phyloP scores from a whole-genome alignment of 352 stramenopile genomes.

The Globisporangium nunn region DNA sequence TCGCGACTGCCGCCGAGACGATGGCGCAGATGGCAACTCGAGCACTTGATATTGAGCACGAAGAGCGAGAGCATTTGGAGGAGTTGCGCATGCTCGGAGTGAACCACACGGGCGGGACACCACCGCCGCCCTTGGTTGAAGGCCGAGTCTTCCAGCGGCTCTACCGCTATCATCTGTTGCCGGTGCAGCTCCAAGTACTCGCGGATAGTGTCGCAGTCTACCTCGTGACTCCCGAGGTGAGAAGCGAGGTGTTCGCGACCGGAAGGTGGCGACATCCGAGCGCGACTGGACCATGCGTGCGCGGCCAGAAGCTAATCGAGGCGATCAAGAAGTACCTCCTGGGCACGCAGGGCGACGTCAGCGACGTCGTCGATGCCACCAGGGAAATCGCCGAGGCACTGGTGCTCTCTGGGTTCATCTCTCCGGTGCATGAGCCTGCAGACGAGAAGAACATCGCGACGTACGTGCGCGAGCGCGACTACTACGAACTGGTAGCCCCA shows the following conservation, averaged over 20 bases:
- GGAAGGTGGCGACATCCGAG: constrained; percentile 6
- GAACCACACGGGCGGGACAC: neutral
- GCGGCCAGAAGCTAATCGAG: constrained; percentile 30
- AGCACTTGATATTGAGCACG: constrained; percentile 19
- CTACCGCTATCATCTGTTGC: constrained; percentile 15
- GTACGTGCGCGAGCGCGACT: constrained; percentile 24
- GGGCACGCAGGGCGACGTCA: constrained; percentile 15
- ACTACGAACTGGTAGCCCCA: constrained; percentile 49
- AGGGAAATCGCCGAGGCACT: constrained; percentile 20
- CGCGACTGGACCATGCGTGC: constrained; percentile 21
- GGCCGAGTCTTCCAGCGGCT: constrained; percentile 26
- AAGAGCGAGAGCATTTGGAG: constrained; percentile 22
- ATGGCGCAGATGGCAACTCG: constrained; percentile 26
- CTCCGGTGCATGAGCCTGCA: constrained; percentile 17
- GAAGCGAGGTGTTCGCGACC: constrained; percentile 13
- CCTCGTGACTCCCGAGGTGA: constrained; percentile 5
- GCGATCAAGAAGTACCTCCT: constrained; percentile 19
- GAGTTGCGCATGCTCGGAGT: constrained; percentile 9
- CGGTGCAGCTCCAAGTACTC: constrained; percentile 9
- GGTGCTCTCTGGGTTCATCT: constrained; percentile 28
- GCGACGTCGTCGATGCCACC: constrained; percentile 16
- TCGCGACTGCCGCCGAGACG: constrained; percentile 17
- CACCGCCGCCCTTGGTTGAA: constrained; percentile 11
- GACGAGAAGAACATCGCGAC: constrained; percentile 8
- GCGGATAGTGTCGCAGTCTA: constrained; percentile 11